Base-by-base conservation (phyloP, 73 alveolate genomes). In the Tetrahymena thermophila region DNA sequence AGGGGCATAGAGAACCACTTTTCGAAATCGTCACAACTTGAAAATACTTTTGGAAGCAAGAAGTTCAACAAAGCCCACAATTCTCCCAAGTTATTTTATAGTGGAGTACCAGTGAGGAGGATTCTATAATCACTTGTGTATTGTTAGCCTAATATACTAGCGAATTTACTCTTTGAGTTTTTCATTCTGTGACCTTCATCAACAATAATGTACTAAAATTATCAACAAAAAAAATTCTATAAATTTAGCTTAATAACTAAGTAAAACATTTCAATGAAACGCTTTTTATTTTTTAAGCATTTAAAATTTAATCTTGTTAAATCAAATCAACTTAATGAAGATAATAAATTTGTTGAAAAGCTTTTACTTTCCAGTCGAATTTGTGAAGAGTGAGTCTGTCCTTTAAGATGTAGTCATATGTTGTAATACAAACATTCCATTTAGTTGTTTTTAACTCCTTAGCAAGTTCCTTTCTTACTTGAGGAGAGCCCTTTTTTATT, bases 141-240 rank as follows among this genome's bases (percentile, higher is more conserved):
- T 96, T 98, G 98, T 35, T 98, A 97, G n/a, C 99, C 99, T 71
- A 99, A 95, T 50, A 99, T 98, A 93, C 97, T 98, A 35, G 99
- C 99, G 95, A 99, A 98, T 95, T 99, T 99, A 34, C 99, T 97
- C 96, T 98, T 98, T 85, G 98, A 97, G 97, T 98, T 99, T 96
- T 99, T 99, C 99, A 99, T 99, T 95, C 99, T 97, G 96, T 99
- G 99, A 50, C 99, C 99, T 97, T 99, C 99, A 96, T 99, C 99
- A 21, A 99, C 99, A 85, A 99, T 98, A 31, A 99, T 98, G 96
- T 99, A 98, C 96, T 98, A 99, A 99, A 99, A 97, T 10, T 1
- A 1, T 71, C 31, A 44, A 44, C 10, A 44, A 44, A 42, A 42
- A 42, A 42, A 42, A 42, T 42, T 42, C 6, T 9, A 42, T 9